Evolutionary conservation across 495 filamentous ascomycete species (phyloP), one percentile per base, ranked within the genome.

Genomic region (Penicillium bovifimosum): DNA sequence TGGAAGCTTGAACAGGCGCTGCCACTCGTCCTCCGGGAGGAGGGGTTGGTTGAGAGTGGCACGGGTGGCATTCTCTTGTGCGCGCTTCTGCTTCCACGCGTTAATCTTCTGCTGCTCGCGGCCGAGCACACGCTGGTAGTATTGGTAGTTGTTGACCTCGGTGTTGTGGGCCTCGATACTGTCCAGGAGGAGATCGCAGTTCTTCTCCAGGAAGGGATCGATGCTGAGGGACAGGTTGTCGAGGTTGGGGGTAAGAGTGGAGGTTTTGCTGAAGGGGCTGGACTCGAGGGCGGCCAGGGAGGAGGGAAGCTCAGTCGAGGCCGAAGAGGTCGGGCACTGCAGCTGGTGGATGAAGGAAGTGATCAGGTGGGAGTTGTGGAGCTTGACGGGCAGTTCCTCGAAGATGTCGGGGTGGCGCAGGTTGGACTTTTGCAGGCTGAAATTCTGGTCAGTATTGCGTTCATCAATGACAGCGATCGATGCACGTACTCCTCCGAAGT

Each of bases 191-290:
- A 95, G 82, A 64, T 98, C 91, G 72, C 89, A 93, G 51, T 92
- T 95, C 80, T 96, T 95, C 80, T 96, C 91, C n/a, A 98, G 82
- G 79, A 93, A 97, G 24, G 93, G 93, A 65, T 98, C 93, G 68
- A 97, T 92, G 59, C 84, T 89, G 44, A 98, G 85, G 52, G 96
- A 89, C 31, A 98, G 83, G 65, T 80, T 78, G 55, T 96, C 90
- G 66, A 87, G 83, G 62, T 95, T 96, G 44, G 95, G 93, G 61
- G 86, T 80, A 13, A 96, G 80, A 10, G 88, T 85, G 52, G 78
- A 59, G 53, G 71, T 65, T 54, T 74, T 71, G 58, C 58, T 58
- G 62, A 71, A 65, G 47, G 69, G 47, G 58, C 75, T 64, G 66
- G 77, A 76, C 52, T 80, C 77, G 39, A 95, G 83, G 39, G 87